Evolutionary conservation across 805 yeast genomes (phyloP), one percentile per base, ranked within the genome.

Genomic region (Yamadazyma sp.): DNA sequence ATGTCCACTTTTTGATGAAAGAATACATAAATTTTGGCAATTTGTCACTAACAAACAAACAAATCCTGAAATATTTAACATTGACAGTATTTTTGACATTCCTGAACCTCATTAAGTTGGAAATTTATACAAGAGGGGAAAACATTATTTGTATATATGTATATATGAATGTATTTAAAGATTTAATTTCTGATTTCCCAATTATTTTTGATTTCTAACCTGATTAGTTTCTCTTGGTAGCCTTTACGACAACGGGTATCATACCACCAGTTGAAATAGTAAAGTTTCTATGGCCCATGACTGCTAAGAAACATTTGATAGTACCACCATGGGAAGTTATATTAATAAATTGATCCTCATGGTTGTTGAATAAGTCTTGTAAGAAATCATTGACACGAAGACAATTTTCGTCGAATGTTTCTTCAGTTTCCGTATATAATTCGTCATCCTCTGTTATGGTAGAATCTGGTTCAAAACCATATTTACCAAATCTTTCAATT

Each of bases 251-350:
- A 20, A 75, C 64, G 4, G 80, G 79, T n/a, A 80, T 75, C 68
- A 78, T 70, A 11, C 82, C 81, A 7, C 85, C 84, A 1, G 86
- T 79, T 22, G 78, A 70, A 30, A 80, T 70, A 15, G 77, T 66
- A 47, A 78, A 73, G 11, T 64, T 60, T 35, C 83, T 63, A 50
- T 80, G 85, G 2, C 69, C 64, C 31, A 69, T 43, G 2, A 68
- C 79, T 36, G 61, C 47, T 28, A 75, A 52, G 33, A 73, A 64
- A 12, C 73, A 62, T 27, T 72, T 53, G 27, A 74, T 72, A n/a
- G 73, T 62, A 1, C 79, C 80, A n/a, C 75, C 69, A 47, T 75
- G 81, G 9, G 70, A 60, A 9, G 80, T 73, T 4, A 70, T 52
- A 23, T 69, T 68, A 32, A 65, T 50, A 29, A 54, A 49, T 3